Conservation (phyloP, 495 filamentous ascomycete species). For the Aspergillus indologenus region DNA sequence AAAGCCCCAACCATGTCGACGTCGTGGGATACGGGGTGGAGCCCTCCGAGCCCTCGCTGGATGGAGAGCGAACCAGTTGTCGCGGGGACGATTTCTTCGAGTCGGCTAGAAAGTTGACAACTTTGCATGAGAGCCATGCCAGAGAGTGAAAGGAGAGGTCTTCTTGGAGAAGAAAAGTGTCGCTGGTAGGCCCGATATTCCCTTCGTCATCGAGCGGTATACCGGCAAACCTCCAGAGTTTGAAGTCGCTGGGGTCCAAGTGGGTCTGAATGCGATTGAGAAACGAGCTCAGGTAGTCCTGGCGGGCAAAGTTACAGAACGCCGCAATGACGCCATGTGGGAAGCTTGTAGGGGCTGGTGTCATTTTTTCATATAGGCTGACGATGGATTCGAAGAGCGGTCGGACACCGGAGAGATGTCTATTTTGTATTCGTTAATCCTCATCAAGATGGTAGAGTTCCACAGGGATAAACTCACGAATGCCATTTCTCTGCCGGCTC, state of each 20-base stretch:
- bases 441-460: not conserved
- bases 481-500: conserved; percentile 37
- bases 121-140: conserved; percentile 36
- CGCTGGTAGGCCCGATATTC: conserved; percentile 4
- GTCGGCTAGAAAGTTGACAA: conserved; percentile 39
- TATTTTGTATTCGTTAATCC: conserved; percentile 15
- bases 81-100: conserved; percentile 36
- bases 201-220: conserved; percentile 32
- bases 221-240: conserved; percentile 38
- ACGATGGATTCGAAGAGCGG: conserved; percentile 33
- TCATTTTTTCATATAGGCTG: conserved; percentile 5
- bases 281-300: conserved; percentile 41
- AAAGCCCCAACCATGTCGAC: conserved; percentile 37
- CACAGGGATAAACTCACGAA: conserved; percentile 23
- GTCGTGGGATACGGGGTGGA: conserved; percentile 23
- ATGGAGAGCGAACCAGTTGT: conserved; percentile 30
- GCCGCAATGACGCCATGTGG: conserved; percentile 34
- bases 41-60: conserved; percentile 3
- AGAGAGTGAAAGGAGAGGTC: conserved; percentile 37
- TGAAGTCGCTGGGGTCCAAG: conserved; percentile 28
- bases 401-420: conserved; percentile 33
- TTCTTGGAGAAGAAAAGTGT: conserved; percentile 21
- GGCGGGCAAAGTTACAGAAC: conserved; percentile 43
- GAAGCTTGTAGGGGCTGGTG: conserved; percentile 15
- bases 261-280: conserved; percentile 34